Evolutionary conservation across 441 rosid species (phyloP).

Genomic region (Erodium chrysanthum): DNA sequence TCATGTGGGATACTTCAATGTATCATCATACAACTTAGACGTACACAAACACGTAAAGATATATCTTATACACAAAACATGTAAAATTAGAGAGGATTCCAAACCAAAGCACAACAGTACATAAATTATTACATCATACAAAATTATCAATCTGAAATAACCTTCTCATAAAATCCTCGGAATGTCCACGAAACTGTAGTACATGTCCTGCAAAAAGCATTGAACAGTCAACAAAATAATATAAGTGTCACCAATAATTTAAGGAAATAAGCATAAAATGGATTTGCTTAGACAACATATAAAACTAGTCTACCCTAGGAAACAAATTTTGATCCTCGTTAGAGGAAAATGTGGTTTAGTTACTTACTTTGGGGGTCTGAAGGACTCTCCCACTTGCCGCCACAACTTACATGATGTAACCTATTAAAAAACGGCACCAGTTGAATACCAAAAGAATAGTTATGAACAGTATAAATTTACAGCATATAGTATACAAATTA

Average conservation of each 20-base stretch:
- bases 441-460: conserved; percentile 8
- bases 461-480: neutral
- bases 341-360: neutral
- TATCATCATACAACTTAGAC: neutral
- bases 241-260: neutral
- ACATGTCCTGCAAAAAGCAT: conserved; percentile 46
- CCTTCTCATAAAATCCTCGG: conserved; percentile 70
- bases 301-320: neutral
- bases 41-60: neutral
- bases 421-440: conserved; percentile 25
- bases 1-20: too few species aligned
- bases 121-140: neutral
- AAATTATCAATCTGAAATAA: conserved; percentile 16
- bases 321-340: too few species aligned
- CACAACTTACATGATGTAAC: conserved; percentile 62
- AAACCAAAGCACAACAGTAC: too few species aligned
- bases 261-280: neutral
- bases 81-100: neutral
- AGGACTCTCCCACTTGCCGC: conserved; percentile 74
- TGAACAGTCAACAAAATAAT: neutral
- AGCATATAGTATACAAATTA: neutral
- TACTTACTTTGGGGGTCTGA: conserved; percentile 68
- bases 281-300: neutral
- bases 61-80: neutral
- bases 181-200: conserved; percentile 76